Evolutionary conservation across 257 asterid genomes (phyloP).

Genomic region (Nicotiana paniculata): DNA sequence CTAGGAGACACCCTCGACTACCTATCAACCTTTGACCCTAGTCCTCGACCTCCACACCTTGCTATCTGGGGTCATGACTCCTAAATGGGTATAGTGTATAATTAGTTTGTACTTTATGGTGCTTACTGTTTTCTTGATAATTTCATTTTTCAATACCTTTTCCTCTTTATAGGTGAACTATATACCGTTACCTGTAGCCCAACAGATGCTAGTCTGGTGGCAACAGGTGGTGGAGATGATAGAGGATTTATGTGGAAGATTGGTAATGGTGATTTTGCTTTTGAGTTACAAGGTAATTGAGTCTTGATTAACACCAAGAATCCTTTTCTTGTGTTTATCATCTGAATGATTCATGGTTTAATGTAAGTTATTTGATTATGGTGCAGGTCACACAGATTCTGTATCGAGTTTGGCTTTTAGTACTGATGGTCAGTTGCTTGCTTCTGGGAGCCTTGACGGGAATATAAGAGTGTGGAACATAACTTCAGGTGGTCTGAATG

Average conservation of each 20-base stretch:
- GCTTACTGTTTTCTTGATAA: background rate
- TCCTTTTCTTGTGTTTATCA: too few species aligned
- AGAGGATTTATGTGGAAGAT: conserved; percentile 82
- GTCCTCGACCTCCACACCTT: too few species aligned
- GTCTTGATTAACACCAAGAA: background rate
- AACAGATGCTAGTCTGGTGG: conserved; percentile 70
- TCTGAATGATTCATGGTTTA: too few species aligned
- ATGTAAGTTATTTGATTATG: conserved; percentile 1
- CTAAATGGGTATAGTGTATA: background rate
- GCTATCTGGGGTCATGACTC: too few species aligned
- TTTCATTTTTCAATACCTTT: background rate
- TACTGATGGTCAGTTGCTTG: conserved; percentile 76
- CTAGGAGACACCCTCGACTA: too few species aligned
- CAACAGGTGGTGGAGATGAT: conserved; percentile 97
- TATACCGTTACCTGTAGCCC: conserved; percentile 79
- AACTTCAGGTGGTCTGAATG: conserved; percentile 39
- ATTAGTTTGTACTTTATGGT: background rate
- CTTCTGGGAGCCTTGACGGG: conserved; percentile 91
- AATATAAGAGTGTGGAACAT: conserved; percentile 71
- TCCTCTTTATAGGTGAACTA: conserved; percentile 55
- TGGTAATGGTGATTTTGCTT: conserved; percentile 69
- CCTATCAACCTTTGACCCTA: too few species aligned
- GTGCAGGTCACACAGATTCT: conserved; percentile 81
- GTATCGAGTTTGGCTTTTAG: conserved; percentile 72
- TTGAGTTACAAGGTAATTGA: conserved; percentile 62